phyloP scores from a whole-genome alignment of 73 alveolate species.

The Effrenium voratum region DNA sequence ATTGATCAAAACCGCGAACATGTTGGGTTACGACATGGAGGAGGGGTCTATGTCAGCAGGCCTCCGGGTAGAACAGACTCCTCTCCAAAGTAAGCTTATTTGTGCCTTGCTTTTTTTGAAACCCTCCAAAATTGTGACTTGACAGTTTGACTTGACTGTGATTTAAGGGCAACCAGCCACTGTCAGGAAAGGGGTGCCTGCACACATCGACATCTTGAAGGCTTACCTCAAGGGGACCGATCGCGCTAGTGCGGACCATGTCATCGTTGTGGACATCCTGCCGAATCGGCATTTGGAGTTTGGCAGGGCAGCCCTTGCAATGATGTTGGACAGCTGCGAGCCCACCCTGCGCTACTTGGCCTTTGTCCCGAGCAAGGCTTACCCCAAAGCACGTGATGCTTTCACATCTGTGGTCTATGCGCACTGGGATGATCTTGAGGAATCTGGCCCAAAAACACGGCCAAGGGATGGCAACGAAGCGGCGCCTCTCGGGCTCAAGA shows the following conservation, averaged over 20 bases:
- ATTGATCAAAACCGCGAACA: background rate
- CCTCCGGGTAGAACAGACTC: background rate
- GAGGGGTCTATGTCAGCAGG: background rate
- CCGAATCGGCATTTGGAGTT: constrained; percentile 50
- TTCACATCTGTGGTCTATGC: too few relatives aligned
- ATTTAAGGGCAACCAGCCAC: too few relatives aligned
- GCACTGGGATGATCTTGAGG: too few relatives aligned
- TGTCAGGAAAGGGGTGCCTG: constrained; percentile 6
- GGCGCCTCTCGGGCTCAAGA: too few relatives aligned
- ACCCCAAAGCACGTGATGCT: too few relatives aligned
- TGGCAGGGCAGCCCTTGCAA: too few relatives aligned
- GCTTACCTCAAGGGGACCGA: background rate
- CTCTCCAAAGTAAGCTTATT: background rate
- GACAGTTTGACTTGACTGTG: background rate
- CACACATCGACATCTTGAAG: background rate
- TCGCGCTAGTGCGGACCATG: background rate
- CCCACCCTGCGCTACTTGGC: too few relatives aligned
- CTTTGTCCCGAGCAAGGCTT: too few relatives aligned
- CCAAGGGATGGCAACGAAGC: too few relatives aligned
- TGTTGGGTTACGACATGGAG: background rate
- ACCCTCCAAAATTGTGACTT: background rate
- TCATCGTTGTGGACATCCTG: background rate
- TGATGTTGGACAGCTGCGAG: too few relatives aligned
- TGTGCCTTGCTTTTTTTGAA: background rate
- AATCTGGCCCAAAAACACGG: too few relatives aligned